These are phyloP conservation scores for Dryadomyces quercivorus DNA, from an alignment of 2,329 filamentous ascomycete genomes.

Conservation along the genomic window DNA sequence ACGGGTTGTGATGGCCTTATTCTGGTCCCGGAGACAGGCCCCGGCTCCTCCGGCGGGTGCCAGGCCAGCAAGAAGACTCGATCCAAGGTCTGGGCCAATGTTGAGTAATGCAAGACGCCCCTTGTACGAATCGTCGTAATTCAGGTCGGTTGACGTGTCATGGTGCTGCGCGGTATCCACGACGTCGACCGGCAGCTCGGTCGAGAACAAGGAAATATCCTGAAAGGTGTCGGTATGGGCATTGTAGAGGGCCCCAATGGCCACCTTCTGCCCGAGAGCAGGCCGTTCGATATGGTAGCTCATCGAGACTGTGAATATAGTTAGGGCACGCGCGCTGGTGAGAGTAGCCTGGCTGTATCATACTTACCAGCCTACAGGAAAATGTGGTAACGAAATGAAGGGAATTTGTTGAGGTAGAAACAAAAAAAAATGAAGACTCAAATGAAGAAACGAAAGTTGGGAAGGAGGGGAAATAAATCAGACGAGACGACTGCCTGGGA, in stretches of 20 bases:
- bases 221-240: conserved; percentile 6
- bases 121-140: background rate
- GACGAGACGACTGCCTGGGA: background rate
- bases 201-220: conserved; percentile 1
- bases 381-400: too few species aligned
- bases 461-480: background rate
- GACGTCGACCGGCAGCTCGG: background rate
- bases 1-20: background rate
- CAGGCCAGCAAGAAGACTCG: conserved; percentile 3
- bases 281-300: background rate
- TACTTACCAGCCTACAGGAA: too few species aligned
- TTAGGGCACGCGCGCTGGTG: too few species aligned
- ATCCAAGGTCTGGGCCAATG: background rate
- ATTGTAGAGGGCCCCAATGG: conserved; percentile 6
- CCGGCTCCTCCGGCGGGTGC: conserved; percentile 1
- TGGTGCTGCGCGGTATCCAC: background rate
- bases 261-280: conserved; percentile 6
- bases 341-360: too few species aligned
- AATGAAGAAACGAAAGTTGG: background rate
- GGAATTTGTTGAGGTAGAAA: too few species aligned
- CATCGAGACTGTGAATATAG: conserved; percentile 1
- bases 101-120: background rate
- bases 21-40: background rate
- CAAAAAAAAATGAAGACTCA: too few species aligned
- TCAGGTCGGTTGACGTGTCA: background rate